Conservation (phyloP, 441 rosid genomes). For the Adansonia gregorii region DNA sequence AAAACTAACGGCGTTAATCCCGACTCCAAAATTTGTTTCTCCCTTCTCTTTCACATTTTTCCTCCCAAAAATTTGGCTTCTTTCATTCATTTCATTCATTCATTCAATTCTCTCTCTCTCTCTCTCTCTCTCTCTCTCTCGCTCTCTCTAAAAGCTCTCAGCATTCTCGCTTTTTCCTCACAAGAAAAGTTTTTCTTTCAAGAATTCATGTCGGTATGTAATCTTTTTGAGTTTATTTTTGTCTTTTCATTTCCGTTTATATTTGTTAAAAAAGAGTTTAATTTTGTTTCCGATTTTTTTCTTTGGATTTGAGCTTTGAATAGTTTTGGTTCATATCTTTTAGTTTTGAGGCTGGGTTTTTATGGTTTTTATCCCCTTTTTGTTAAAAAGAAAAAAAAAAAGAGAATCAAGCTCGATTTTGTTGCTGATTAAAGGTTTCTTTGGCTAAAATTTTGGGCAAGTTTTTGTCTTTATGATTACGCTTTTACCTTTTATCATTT, state of each 20-base stretch:
- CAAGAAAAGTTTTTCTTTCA: constrained; percentile 27
- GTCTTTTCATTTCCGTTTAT: neutral
- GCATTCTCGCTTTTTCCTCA: constrained; percentile 15
- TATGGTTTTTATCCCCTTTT: neutral
- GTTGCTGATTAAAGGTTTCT: neutral
- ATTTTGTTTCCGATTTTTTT: constrained; percentile 27
- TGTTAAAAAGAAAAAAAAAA: neutral
- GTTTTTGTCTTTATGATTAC: neutral
- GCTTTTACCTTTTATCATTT: neutral
- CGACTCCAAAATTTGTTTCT: too few species aligned
- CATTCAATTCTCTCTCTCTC: too few species aligned
- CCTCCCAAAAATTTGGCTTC: constrained; percentile 23
- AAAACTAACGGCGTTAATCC: constrained; percentile 16
- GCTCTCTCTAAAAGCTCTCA: constrained; percentile 27
- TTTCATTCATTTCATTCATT: too few species aligned
- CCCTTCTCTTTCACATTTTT: neutral
- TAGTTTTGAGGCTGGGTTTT: constrained; percentile 20
- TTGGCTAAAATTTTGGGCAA: neutral
- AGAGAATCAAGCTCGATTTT: neutral
- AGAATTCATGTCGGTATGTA: constrained; percentile 37
- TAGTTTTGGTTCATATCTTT: constrained; percentile 18
- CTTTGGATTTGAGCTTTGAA: constrained; percentile 23
- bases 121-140: neutral
- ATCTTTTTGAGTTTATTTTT: neutral
- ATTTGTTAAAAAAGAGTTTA: neutral